A percentile compares a stretch with the other conserved stretches of the same genome.
Conservation (phyloP, 345 rosid species). For the Pseudoturritis turrita region DNA sequence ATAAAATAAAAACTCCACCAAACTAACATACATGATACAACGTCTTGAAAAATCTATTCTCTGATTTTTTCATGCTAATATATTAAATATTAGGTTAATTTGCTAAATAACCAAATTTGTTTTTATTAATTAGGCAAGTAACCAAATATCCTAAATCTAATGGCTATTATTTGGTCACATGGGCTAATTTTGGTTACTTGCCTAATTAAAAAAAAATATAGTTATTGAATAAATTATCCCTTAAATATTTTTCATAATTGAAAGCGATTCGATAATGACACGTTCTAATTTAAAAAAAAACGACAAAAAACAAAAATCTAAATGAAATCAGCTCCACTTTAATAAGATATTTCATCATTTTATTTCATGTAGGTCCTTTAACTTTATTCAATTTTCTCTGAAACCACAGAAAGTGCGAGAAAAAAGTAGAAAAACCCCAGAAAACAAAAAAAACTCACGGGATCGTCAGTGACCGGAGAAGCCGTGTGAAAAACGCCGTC, state of each 20-base stretch:
- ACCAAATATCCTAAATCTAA: too few relatives aligned
- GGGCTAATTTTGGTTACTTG: too few relatives aligned
- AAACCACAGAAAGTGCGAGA: slow-evolving; percentile 4
- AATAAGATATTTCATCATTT: too few relatives aligned
- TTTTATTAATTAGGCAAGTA: too few relatives aligned
- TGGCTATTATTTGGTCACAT: too few relatives aligned
- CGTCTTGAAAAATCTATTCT: too few relatives aligned
- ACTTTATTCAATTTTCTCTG: background rate
- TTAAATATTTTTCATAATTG: background rate
- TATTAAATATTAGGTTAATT: too few relatives aligned
- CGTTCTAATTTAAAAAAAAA: background rate
- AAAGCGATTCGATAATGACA: background rate
- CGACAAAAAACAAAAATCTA: background rate
- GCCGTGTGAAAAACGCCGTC: slow-evolving; percentile 96
- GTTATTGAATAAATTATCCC: too few relatives aligned
- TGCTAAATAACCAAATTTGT: too few relatives aligned
- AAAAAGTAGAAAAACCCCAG: background rate
- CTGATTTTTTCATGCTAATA: background rate
- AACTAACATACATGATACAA: background rate
- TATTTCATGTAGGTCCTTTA: background rate
- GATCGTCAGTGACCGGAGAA: slow-evolving; percentile 96
- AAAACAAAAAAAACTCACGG: slow-evolving; percentile 49
- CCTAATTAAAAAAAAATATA: too few relatives aligned
- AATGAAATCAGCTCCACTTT: slow-evolving; percentile 12
- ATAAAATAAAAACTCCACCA: background rate